These are phyloP conservation scores for Hypoxylon sp. DNA, from an alignment of 2,329 filamentous ascomycete species.

Conservation along the genomic window DNA sequence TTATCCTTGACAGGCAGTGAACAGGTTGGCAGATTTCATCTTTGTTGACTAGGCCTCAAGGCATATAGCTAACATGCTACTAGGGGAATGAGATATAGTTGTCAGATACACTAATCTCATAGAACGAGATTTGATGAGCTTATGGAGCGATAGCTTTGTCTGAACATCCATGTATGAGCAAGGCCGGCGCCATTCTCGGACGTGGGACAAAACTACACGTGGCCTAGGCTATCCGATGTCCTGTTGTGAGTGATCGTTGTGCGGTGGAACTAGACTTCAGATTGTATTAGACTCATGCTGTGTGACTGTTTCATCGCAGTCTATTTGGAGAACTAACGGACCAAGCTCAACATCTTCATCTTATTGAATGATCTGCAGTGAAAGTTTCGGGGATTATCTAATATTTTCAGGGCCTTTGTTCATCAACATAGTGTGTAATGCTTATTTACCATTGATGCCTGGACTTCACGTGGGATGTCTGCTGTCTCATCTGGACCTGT, in stretches of 20 bases:
- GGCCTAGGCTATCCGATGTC: background rate
- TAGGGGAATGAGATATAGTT: background rate
- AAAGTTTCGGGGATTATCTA: background rate
- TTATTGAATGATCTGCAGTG: background rate
- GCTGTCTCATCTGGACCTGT: background rate
- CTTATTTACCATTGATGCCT: background rate
- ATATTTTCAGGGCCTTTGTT: conserved; percentile 4
- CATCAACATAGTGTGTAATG: background rate
- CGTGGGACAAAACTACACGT: conserved; percentile 1
- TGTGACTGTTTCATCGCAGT: conserved; percentile 18
- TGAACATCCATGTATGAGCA: background rate
- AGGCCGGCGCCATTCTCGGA: background rate
- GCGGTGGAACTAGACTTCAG: conserved; percentile 11
- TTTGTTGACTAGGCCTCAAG: background rate
- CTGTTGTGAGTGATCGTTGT: background rate
- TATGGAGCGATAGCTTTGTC: background rate
- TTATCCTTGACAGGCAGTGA: background rate
- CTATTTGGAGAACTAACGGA: conserved; percentile 1
- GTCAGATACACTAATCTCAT: background rate
- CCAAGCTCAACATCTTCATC: background rate
- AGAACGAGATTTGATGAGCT: background rate
- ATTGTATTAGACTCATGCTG: background rate
- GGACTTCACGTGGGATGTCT: background rate
- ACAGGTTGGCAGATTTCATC: background rate
- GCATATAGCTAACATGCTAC: background rate